These are phyloP conservation scores for Dicorynia guianensis DNA, from an alignment of 306 rosid species.

Conservation along the genomic window DNA sequence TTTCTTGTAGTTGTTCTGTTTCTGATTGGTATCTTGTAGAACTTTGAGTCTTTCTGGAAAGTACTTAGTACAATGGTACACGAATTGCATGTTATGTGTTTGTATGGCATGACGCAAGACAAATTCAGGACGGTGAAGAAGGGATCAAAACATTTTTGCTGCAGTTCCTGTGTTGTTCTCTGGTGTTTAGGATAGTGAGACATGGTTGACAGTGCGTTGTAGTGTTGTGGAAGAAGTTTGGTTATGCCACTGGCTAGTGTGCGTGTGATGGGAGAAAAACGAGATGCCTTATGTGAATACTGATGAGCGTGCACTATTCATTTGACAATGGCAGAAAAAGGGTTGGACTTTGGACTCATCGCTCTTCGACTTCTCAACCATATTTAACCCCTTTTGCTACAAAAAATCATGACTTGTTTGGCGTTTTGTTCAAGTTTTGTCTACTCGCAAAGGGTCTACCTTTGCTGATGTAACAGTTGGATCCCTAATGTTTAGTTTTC, in stretches of 20 bases:
- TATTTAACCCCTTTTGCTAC: slow-evolving; percentile 34
- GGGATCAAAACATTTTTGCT: neutral
- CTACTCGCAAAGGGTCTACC: neutral
- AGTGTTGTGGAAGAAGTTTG: no score
- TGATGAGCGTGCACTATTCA: neutral
- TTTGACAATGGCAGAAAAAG: neutral
- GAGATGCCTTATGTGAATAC: neutral
- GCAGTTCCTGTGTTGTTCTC: neutral
- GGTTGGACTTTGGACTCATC: neutral
- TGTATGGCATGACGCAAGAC: no score
- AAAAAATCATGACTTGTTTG: slow-evolving; percentile 43
- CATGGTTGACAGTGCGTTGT: no score
- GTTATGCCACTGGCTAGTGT: no score
- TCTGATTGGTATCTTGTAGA: no score
- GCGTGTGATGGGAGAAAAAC: neutral
- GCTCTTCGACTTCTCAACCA: slow-evolving; percentile 20
- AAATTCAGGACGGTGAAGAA: neutral
- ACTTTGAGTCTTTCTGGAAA: no score
- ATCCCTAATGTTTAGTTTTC: slow-evolving; percentile 22
- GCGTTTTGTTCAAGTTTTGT: slow-evolving; percentile 40
- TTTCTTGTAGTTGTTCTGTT: no score
- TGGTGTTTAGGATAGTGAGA: no score
- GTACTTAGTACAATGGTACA: no score
- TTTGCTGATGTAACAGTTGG: slow-evolving; percentile 38
- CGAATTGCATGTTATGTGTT: no score